Evolutionary conservation across 805 yeast species (phyloP).

Genomic region (Metschnikowia gelsemii): DNA sequence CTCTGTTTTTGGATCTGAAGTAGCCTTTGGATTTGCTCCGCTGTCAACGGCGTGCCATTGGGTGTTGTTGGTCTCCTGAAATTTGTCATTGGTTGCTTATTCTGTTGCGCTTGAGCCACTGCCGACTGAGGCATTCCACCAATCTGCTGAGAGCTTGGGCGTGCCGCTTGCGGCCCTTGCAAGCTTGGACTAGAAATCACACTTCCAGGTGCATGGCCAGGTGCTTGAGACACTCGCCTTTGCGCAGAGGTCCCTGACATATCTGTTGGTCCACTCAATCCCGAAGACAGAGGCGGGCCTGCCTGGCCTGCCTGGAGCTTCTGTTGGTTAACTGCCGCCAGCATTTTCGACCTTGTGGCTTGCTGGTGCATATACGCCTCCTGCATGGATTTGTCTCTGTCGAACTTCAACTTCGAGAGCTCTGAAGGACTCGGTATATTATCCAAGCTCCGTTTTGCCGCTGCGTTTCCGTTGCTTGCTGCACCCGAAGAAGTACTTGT

Average conservation of each 20-base stretch:
- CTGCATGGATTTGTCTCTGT: conserved; percentile 81
- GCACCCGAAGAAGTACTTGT: not conserved
- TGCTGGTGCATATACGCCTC: conserved; percentile 61
- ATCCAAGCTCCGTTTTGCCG: conserved; percentile 38
- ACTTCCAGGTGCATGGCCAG: conserved; percentile 2
- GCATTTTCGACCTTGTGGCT: conserved; percentile 42
- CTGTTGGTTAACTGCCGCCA: conserved; percentile 43
- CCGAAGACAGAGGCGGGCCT: conserved; percentile 9
- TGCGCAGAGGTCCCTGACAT: conserved; percentile 3
- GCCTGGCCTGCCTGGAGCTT: conserved; percentile 13
- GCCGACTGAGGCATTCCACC: not conserved
- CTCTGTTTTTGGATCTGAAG: conserved; percentile 53
- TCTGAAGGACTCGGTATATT: conserved; percentile 74
- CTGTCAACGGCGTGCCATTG: conserved; percentile 56
- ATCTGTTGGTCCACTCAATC: conserved; percentile 15
- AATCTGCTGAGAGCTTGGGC: conserved; percentile 4
- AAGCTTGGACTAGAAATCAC: conserved; percentile 4
- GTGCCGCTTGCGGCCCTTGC: conserved; percentile 2
- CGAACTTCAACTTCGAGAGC: conserved; percentile 76
- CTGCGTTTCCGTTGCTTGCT: not conserved
- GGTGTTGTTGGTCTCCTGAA: conserved; percentile 46
- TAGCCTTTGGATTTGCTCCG: conserved; percentile 60
- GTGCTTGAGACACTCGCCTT: conserved; percentile 10
- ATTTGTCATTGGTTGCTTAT: conserved; percentile 18
- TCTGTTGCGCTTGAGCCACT: conserved; percentile 9